phyloP scores from a whole-genome alignment of 306 rosid species.

The Lagenaria siceraria region DNA sequence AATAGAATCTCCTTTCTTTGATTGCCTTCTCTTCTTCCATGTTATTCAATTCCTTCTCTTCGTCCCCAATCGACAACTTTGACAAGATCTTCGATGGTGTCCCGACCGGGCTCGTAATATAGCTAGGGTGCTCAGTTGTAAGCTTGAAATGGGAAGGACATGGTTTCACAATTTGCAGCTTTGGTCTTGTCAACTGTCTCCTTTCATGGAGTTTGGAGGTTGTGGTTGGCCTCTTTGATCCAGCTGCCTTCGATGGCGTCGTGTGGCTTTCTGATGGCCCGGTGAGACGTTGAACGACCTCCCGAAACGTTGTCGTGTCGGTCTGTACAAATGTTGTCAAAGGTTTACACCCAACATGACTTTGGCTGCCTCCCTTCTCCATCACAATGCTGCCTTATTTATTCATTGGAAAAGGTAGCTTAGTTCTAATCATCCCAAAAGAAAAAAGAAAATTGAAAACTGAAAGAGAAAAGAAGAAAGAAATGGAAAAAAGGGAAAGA shows the following conservation, averaged over 20 bases:
- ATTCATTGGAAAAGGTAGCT: neutral
- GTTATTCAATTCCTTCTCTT: slow-evolving; percentile 22
- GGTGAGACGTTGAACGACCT: slow-evolving; percentile 69
- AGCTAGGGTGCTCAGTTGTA: slow-evolving; percentile 12
- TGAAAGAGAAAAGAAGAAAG: slow-evolving; percentile 11
- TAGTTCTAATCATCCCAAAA: neutral
- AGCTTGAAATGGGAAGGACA: slow-evolving; percentile 6
- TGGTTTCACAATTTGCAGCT: slow-evolving; percentile 71
- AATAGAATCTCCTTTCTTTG: slow-evolving; percentile 57
- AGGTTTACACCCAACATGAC: slow-evolving; percentile 27
- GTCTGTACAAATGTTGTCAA: slow-evolving; percentile 67
- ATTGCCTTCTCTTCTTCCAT: slow-evolving; percentile 71
- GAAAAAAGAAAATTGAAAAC: neutral
- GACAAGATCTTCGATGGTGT: slow-evolving; percentile 60
- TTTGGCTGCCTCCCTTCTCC: neutral
- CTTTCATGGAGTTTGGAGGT: slow-evolving; percentile 64
- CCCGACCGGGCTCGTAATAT: slow-evolving; percentile 26
- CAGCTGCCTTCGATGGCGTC: slow-evolving; percentile 6
- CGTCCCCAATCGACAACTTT: slow-evolving; percentile 29
- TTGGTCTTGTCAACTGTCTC: slow-evolving; percentile 60
- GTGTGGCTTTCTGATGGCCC: slow-evolving; percentile 36
- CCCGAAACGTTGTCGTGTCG: slow-evolving; percentile 49
- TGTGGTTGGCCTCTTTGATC: slow-evolving; percentile 18
- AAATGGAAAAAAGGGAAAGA: slow-evolving; percentile 7
- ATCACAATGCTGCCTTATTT: neutral